Evolutionary conservation across 257 asterid species (phyloP), one percentile per base, ranked within the genome.

Genomic region (Echium plantagineum): DNA sequence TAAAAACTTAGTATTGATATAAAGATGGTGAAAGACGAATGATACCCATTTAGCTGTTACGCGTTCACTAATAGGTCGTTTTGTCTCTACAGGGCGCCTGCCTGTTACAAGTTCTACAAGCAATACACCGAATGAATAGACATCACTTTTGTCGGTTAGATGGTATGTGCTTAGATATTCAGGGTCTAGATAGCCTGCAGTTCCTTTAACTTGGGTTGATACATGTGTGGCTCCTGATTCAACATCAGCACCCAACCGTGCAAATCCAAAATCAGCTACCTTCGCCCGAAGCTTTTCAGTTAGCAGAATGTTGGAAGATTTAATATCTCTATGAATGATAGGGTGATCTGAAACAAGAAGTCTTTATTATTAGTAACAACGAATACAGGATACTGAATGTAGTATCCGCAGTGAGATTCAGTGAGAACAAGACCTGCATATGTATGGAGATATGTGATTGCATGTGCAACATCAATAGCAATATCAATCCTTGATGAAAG

Each of bases 191-290:
- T 93, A 93, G 35, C 99, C 99, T 10, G 98, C 94, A 31, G 99
- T 93, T 63, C 99, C 99, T 79, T 86, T 93, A 63, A 93, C 99
- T 75, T 84, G 93, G 7, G 99, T 93, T 12, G 96, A 86, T 67
- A 93, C 90, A 71, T 93, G 99, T 4, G 99, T 89, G 35, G 74
- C 96, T 54, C 95, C 95, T 2, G 85, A 80, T 47, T 89, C 97
- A 57, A 64, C 52, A 58, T 93, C 96, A 6, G 86, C 90, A 3
- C 72, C 97, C 64, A 81, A 67, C 38, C 96, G 82, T 3, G 99
- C 95, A 64, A 93, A 86, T 21, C 99, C 99, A 66, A 93, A 93
- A 71, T 93, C 99, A 0, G 99, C 97, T 53, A 93, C 99, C 81
- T 93, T 93, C 63, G 97, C 99, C 57, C 97, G 82, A 68, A 83